Conservation (phyloP, 441 rosid genomes). For the Breynia disticha region DNA sequence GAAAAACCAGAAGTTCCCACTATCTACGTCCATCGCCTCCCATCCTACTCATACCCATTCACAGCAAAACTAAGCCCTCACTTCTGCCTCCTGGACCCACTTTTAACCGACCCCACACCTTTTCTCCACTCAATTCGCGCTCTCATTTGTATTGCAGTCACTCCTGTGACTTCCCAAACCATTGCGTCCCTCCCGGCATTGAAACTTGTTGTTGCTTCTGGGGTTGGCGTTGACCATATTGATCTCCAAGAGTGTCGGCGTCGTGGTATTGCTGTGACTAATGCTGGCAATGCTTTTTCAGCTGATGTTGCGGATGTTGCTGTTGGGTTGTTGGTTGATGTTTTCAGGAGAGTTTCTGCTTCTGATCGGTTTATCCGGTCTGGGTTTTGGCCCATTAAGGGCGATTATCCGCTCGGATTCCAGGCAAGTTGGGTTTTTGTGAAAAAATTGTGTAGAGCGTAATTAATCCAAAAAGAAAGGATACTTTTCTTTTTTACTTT, state of each 20-base stretch:
- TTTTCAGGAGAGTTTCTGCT: neutral
- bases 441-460: neutral
- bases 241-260: neutral
- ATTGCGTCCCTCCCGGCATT: neutral
- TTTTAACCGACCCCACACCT: constrained; percentile 8
- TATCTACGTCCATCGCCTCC: constrained; percentile 8
- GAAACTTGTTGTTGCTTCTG: neutral
- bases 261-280: neutral
- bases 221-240: neutral
- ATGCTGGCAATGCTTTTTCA: neutral
- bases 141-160: neutral
- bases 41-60: neutral
- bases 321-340: neutral
- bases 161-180: neutral
- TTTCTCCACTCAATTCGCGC: neutral
- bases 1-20: neutral
- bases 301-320: neutral
- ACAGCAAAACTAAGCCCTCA: neutral
- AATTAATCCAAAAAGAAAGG: neutral
- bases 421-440: neutral
- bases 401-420: neutral
- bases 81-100: constrained; percentile 16
- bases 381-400: neutral
- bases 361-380: neutral
- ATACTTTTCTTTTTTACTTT: too few species aligned